These are phyloP conservation scores for Penicillium thymicola DNA, from an alignment of 2,329 filamentous ascomycete species.

Conservation along the genomic window DNA sequence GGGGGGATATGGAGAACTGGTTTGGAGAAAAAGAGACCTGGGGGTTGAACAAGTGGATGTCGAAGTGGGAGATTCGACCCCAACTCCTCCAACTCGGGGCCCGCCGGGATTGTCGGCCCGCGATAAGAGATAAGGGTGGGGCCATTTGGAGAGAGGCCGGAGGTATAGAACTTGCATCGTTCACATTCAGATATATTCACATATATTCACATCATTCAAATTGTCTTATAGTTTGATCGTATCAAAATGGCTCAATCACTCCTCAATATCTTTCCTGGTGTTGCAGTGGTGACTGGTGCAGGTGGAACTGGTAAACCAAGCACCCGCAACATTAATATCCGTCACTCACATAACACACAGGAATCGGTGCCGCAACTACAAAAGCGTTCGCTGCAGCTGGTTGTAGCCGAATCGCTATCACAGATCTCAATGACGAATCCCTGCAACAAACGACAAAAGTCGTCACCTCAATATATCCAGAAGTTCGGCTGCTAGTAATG, in stretches of 20 bases:
- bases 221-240: too few relatives aligned
- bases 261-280: conserved; percentile 40
- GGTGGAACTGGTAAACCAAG: conserved; percentile 45
- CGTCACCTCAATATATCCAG: conserved; percentile 34
- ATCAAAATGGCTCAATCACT: background rate
- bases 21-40: conserved; percentile 22
- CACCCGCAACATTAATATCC: background rate
- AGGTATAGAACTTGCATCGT: background rate
- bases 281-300: conserved; percentile 49
- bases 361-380: conserved; percentile 56
- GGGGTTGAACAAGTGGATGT: conserved; percentile 8
- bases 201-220: background rate
- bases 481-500: conserved; percentile 31
- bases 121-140: conserved; percentile 12
- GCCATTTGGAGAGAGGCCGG: background rate
- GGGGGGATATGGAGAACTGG: conserved; percentile 22
- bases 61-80: conserved; percentile 17
- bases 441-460: conserved; percentile 32
- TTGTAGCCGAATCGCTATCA: conserved; percentile 53
- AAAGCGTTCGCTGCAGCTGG: conserved; percentile 51
- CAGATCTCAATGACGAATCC: conserved; percentile 48
- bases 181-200: too few relatives aligned
- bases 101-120: conserved; percentile 5
- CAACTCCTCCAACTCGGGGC: conserved; percentile 16
- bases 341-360: conserved; percentile 29